Evolutionary conservation across 805 yeast genomes (phyloP).

Genomic region (Spathaspora boniae): DNA sequence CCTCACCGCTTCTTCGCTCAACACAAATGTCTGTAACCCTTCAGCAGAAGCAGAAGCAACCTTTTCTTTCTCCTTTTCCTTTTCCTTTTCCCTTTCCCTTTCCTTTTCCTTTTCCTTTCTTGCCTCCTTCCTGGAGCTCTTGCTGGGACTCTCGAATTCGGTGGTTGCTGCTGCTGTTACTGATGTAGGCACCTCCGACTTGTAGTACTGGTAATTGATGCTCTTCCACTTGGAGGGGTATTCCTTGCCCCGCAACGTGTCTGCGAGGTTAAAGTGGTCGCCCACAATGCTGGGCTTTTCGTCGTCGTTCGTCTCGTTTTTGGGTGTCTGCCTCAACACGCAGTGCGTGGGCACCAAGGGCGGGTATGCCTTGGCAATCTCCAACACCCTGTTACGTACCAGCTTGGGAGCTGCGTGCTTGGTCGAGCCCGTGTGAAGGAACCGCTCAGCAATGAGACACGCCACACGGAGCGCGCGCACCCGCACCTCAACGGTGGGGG

Average conservation of each 20-base stretch:
- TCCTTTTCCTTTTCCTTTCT: constrained; percentile 4
- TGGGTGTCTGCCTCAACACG: constrained; percentile 19
- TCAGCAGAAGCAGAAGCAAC: constrained; percentile 20
- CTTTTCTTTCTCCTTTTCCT: background rate
- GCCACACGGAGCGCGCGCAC: constrained; percentile 59
- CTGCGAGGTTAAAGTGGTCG: constrained; percentile 45
- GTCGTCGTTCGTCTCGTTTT: constrained; percentile 7
- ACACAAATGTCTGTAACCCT: constrained; percentile 48
- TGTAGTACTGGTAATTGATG: constrained; percentile 51
- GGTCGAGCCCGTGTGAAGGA: constrained; percentile 42
- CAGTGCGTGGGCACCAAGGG: constrained; percentile 38
- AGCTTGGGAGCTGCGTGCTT: constrained; percentile 43
- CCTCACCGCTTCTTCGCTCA: constrained; percentile 56
- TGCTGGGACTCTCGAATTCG: constrained; percentile 7
- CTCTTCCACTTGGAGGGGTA: constrained; percentile 56
- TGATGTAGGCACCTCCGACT: constrained; percentile 9
- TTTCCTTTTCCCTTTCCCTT: constrained; percentile 5
- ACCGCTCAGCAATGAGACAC: constrained; percentile 58
- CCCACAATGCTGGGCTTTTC: constrained; percentile 25
- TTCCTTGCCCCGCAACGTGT: constrained; percentile 39
- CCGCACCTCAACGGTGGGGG: constrained; percentile 58
- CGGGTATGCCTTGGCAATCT: constrained; percentile 55
- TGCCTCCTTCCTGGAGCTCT: constrained; percentile 8
- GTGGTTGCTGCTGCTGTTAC: background rate
- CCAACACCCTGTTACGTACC: constrained; percentile 45